Evolutionary conservation across 176 grass and related monocot genomes (phyloP), one percentile per base, ranked within the genome.

Genomic region (Lolium multiflorum): DNA sequence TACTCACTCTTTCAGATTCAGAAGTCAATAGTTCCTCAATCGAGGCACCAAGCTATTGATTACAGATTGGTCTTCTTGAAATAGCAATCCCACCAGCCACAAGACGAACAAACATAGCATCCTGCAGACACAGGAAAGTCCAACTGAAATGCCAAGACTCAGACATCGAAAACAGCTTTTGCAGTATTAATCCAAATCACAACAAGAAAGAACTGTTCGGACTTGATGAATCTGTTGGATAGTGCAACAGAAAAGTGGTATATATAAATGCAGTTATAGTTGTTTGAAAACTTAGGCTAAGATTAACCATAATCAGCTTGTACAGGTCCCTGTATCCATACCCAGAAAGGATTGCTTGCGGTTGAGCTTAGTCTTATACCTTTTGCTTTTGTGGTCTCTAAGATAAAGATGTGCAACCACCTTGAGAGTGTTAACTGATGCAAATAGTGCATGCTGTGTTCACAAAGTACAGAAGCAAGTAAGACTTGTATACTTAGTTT

Each of bases 141-240:
- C 75, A 75, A 60, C 37, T 74, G 43, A 83, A 75, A 73, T 43
- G 49, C 39, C 55, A 49, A 39, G 49, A 69, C 50, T 50, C 71
- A 87, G 22, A 87, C 73, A 47, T 56, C 12, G 15, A 46, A 41
- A 51, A 81, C 2, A 57, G 21, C 21, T 80, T 88, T 8, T 57
- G 20, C 26, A 47, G n/a, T 37, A 58, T 73, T 64, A 64, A 39
- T 79, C 47, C 46, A 80, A 74, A 83, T 74, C 67, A 74, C 58
- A 87, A 75, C 58, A 87, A 80, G 25, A 58, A 67, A 78, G 47
- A 77, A 91, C 22, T 43, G 15, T 72, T 65, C 37, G 25, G 48
- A 50, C 46, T 87, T 66, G 77, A 83, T 56, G 57, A 65, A 64
- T 83, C n/a, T 79, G 35, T 31, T 56, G 73, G 71, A 21, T 62